A percentile compares a stretch with the other conserved stretches of the same genome.
These are phyloP conservation scores for Ustulina deusta DNA, from an alignment of 2,329 filamentous ascomycete species.

Conservation along the genomic window DNA sequence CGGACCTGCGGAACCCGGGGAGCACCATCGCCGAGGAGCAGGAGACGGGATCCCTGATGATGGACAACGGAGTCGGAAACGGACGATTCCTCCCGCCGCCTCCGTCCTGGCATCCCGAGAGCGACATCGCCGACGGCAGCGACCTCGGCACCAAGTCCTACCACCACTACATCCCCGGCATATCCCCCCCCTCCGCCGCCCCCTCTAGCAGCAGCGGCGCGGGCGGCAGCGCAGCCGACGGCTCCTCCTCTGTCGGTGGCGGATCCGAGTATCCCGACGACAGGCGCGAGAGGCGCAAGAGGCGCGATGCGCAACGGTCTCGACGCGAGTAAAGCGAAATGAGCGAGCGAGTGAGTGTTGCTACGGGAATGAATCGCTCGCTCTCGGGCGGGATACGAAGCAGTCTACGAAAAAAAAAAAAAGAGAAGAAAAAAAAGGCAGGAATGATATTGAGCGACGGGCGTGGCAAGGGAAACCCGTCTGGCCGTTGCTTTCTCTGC, in stretches of 20 bases:
- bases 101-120: slow-evolving; percentile 52
- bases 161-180: slow-evolving; percentile 66
- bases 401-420: no score
- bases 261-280: slow-evolving; percentile 58
- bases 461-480: not conserved
- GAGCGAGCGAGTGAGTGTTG: not conserved
- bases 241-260: slow-evolving; percentile 39
- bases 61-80: slow-evolving; percentile 31
- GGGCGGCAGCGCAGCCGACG: slow-evolving; percentile 47
- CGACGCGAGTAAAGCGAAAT: slow-evolving; percentile 6
- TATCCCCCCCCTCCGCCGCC: slow-evolving; percentile 51
- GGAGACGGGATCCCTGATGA: slow-evolving; percentile 38
- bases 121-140: slow-evolving; percentile 56
- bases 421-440: no score
- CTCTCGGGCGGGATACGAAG: no score
- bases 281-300: slow-evolving; percentile 59
- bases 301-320: slow-evolving; percentile 48
- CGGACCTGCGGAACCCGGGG: slow-evolving; percentile 61
- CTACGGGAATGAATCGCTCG: no score
- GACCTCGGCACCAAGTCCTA: slow-evolving; percentile 70
- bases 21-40: slow-evolving; percentile 48
- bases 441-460: not conserved
- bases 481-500: not conserved
- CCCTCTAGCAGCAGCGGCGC: slow-evolving; percentile 15
- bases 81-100: slow-evolving; percentile 50